These are phyloP conservation scores for Lactifluus piperatus DNA, from an alignment of 768 basidiomycete species.

Conservation along the genomic window DNA sequence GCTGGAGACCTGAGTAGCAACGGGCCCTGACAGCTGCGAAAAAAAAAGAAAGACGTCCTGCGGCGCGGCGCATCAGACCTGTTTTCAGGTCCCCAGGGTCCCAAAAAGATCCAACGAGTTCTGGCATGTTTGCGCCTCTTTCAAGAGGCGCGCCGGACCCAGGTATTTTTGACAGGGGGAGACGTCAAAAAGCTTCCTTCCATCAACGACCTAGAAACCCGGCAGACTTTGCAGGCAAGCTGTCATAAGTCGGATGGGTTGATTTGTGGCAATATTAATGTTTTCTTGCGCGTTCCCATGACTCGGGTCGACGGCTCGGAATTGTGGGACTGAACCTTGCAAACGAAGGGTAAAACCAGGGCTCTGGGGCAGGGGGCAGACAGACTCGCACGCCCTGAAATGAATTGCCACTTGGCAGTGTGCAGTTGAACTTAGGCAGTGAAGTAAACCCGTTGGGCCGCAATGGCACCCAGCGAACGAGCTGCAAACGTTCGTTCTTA, in stretches of 20 bases:
- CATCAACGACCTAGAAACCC: constrained; percentile 1
- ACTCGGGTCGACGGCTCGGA: not conserved
- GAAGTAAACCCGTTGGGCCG: too few species aligned
- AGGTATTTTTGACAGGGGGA: not conserved
- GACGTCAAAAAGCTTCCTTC: not conserved
- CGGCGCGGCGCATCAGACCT: not conserved
- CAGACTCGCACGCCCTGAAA: not conserved
- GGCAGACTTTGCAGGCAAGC: not conserved
- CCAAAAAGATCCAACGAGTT: not conserved
- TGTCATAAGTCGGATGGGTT: not conserved
- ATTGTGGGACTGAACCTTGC: not conserved
- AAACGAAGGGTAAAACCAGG: not conserved
- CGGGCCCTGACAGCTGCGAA: constrained; percentile 8
- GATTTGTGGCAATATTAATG: not conserved
- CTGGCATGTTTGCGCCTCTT: not conserved
- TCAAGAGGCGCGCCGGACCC: not conserved
- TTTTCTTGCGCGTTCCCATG: not conserved
- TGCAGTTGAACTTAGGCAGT: not conserved
- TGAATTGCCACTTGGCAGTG: not conserved
- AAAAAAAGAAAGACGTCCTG: not conserved
- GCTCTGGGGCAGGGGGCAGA: not conserved
- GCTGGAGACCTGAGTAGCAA: constrained; percentile 1
- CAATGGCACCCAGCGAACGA: not conserved
- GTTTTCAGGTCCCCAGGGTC: not conserved
- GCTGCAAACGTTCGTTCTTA: not conserved